Evolutionary conservation across 2,329 filamentous ascomycete species (phyloP).

Genomic region (Polytolypa hystricis): DNA sequence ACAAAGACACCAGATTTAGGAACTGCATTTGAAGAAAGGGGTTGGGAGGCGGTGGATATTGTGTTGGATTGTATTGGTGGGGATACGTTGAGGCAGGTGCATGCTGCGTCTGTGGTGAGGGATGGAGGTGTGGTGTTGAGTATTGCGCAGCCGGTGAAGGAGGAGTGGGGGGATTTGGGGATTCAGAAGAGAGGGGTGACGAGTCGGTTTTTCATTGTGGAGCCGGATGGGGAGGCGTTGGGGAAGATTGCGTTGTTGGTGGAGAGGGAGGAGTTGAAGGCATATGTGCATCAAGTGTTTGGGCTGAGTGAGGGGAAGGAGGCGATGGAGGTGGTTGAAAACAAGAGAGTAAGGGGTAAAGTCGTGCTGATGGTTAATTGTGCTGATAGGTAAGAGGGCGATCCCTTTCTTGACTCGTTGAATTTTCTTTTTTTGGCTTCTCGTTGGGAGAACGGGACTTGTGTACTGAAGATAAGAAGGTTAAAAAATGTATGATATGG

Average conservation of each 20-base stretch:
- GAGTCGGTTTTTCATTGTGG: slow-evolving; percentile 27
- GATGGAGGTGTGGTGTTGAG: slow-evolving; percentile 25
- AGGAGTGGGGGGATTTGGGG: slow-evolving; percentile 6
- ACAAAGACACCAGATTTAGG: slow-evolving; percentile 18
- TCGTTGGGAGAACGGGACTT: too few relatives aligned
- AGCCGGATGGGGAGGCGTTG: slow-evolving; percentile 25
- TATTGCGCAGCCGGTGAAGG: slow-evolving; percentile 19
- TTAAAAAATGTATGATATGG: slow-evolving; percentile 6
- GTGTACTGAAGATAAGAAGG: not conserved
- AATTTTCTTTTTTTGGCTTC: too few relatives aligned
- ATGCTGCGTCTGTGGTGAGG: slow-evolving; percentile 23
- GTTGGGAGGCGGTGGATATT: slow-evolving; percentile 29
- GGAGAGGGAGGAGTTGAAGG: slow-evolving; percentile 23
- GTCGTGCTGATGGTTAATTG: slow-evolving; percentile 24
- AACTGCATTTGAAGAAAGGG: slow-evolving; percentile 19
- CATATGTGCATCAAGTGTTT: slow-evolving; percentile 23
- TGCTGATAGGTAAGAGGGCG: slow-evolving; percentile 4
- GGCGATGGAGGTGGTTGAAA: slow-evolving; percentile 22
- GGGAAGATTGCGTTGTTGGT: slow-evolving; percentile 25
- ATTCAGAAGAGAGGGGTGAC: slow-evolving; percentile 8
- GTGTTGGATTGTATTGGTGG: slow-evolving; percentile 30
- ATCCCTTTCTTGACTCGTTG: too few relatives aligned
- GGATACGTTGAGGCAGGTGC: slow-evolving; percentile 23
- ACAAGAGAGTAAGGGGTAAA: slow-evolving; percentile 21
- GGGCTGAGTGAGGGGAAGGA: slow-evolving; percentile 25